phyloP scores from a whole-genome alignment of 2,329 filamentous ascomycete species.

The Calonectria naviculata region DNA sequence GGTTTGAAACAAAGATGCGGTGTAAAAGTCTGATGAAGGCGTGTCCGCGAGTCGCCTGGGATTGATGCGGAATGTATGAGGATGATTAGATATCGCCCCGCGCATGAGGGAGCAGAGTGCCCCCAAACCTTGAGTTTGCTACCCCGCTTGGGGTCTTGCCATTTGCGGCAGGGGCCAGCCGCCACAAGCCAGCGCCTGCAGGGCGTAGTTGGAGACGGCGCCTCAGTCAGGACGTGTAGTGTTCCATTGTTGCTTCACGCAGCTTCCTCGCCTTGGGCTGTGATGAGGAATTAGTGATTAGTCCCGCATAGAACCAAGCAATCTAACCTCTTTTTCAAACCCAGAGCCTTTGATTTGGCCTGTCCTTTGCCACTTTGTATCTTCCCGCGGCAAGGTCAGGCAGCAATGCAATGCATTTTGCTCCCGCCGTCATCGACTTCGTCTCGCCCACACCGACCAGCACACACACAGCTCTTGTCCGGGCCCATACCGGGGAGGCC shows the following conservation, averaged over 20 bases:
- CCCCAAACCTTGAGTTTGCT: conserved; percentile 16
- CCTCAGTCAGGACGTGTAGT: neutral
- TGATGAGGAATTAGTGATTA: neutral
- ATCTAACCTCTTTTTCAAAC: neutral
- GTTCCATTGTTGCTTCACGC: neutral
- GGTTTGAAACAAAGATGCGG: neutral
- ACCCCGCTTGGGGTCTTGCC: conserved; percentile 7
- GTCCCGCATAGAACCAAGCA: neutral
- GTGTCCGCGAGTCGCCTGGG: neutral
- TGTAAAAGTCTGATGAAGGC: conserved; percentile 1
- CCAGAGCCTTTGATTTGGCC: neutral
- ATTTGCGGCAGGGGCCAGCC: neutral
- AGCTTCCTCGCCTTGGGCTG: neutral
- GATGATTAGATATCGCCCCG: conserved; percentile 3
- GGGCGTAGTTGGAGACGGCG: conserved; percentile 1
- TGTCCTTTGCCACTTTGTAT: neutral
- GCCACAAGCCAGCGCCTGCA: neutral
- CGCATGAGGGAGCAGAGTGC: conserved; percentile 6
- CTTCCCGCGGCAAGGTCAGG: conserved; percentile 9
- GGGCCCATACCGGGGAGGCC: conserved; percentile 8
- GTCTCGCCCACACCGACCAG: conserved; percentile 2
- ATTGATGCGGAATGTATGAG: neutral
- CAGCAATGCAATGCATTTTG: conserved; percentile 11
- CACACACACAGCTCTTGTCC: neutral
- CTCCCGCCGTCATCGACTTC: neutral